Percentiles rank a stretch among this genome's conserved stretches.
These are phyloP conservation scores for Chlorella sp. DNA, from an alignment of 139 green algal species.

Conservation along the genomic window DNA sequence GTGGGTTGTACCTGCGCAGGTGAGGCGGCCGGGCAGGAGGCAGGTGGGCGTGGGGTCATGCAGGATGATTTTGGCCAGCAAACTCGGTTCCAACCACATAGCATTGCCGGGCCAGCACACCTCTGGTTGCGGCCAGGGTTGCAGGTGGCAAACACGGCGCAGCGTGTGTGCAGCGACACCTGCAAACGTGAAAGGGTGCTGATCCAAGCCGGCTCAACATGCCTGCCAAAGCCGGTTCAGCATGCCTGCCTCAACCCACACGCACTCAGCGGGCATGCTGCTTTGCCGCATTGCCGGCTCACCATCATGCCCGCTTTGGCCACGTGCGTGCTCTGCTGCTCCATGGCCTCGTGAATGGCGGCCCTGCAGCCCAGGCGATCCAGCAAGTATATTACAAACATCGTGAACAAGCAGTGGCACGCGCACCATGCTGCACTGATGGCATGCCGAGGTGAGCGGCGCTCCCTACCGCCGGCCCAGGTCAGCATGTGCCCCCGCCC, in stretches of 20 bases:
- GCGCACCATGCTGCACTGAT: too few species aligned
- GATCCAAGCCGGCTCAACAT: too few species aligned
- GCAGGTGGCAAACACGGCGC: constrained; percentile 65
- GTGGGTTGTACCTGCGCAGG: constrained; percentile 82
- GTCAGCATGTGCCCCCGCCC: too few species aligned
- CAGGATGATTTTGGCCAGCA: too few species aligned
- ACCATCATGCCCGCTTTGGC: constrained; percentile 92
- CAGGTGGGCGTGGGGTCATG: not conserved
- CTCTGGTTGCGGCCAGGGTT: constrained; percentile 38
- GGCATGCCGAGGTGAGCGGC: too few species aligned
- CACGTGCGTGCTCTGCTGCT: constrained; percentile 93
- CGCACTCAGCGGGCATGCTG: not conserved
- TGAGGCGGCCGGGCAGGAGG: not conserved
- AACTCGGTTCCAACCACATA: too few species aligned
- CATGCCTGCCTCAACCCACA: too few species aligned
- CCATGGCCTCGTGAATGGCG: constrained; percentile 92
- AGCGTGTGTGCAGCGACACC: constrained; percentile 78
- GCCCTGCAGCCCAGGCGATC: not conserved
- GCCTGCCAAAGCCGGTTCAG: too few species aligned
- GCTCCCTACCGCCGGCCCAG: too few species aligned
- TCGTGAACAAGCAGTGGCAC: not conserved
- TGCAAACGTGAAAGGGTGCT: too few species aligned
- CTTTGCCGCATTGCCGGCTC: not conserved
- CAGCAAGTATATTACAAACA: too few species aligned
- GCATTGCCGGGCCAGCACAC: constrained; percentile 35